These are phyloP conservation scores for Wickerhamomyces canadensis DNA, from an alignment of 805 yeast genomes.

Conservation along the genomic window DNA sequence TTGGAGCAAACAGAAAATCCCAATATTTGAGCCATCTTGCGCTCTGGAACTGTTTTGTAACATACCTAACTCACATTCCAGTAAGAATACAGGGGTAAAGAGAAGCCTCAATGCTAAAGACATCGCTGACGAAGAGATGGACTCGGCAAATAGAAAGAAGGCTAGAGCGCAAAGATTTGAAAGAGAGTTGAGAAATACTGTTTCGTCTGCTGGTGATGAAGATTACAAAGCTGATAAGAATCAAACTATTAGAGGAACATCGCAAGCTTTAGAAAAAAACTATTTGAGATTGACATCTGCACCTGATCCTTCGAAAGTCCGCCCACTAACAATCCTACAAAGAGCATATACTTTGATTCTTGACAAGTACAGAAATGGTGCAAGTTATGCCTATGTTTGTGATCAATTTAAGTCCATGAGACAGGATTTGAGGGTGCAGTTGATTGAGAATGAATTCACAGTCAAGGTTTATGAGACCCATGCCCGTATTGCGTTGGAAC, in stretches of 20 bases:
- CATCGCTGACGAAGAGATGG: slow-evolving; percentile 11
- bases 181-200: slow-evolving; percentile 12
- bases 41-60: slow-evolving; percentile 14
- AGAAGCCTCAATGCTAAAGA: background rate
- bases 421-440: slow-evolving; percentile 91
- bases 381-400: slow-evolving; percentile 68
- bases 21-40: slow-evolving; percentile 12
- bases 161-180: slow-evolving; percentile 33
- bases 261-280: slow-evolving; percentile 63
- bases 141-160: slow-evolving; percentile 25
- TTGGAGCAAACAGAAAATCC: slow-evolving; percentile 24
- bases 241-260: slow-evolving; percentile 53
- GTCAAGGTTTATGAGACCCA: slow-evolving; percentile 78
- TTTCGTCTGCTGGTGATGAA: slow-evolving; percentile 21
- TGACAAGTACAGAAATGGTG: slow-evolving; percentile 42
- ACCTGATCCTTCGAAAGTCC: slow-evolving; percentile 77
- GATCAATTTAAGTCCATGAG: slow-evolving; percentile 90
- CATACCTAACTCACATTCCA: slow-evolving; percentile 2
- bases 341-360: slow-evolving; percentile 51
- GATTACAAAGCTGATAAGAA: slow-evolving; percentile 28
- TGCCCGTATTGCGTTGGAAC: slow-evolving; percentile 79
- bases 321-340: slow-evolving; percentile 63
- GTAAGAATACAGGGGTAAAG: slow-evolving; percentile 1
- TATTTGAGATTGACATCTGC: slow-evolving; percentile 85
- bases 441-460: slow-evolving; percentile 71